A percentile compares a stretch with the other conserved stretches of the same genome.
Conservation (phyloP, 805 yeast genomes). For the Cyberlindnera meyerae region DNA sequence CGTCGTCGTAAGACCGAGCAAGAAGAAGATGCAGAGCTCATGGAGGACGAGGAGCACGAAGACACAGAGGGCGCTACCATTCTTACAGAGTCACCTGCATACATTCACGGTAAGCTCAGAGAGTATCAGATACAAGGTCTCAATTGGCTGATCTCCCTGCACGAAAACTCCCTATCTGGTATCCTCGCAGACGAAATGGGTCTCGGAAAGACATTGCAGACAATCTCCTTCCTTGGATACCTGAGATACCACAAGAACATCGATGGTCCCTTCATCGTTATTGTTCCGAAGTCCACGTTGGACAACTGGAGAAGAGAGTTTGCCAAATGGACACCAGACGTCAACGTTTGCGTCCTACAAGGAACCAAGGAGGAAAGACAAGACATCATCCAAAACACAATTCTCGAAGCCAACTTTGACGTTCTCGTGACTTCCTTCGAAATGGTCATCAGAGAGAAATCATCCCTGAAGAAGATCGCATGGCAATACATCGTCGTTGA, state of each 20-base stretch:
- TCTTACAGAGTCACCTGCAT: slow-evolving; percentile 83
- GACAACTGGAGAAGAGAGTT: slow-evolving; percentile 97
- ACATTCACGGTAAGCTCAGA: slow-evolving; percentile 69
- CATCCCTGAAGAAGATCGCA: slow-evolving; percentile 69
- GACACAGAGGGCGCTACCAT: slow-evolving; percentile 56
- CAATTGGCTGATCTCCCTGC: slow-evolving; percentile 87
- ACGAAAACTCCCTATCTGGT: slow-evolving; percentile 86
- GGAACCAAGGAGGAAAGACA: slow-evolving; percentile 84
- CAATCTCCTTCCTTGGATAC: slow-evolving; percentile 87
- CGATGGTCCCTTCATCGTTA: slow-evolving; percentile 86
- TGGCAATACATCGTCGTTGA: slow-evolving; percentile 95
- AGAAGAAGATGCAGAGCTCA: slow-evolving; percentile 91
- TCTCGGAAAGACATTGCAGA: slow-evolving; percentile 90
- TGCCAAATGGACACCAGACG: slow-evolving; percentile 94
- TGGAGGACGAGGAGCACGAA: slow-evolving; percentile 73
- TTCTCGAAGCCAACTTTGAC: slow-evolving; percentile 77
- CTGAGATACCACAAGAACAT: slow-evolving; percentile 71
- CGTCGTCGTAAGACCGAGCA: slow-evolving; percentile 87
- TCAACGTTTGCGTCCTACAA: slow-evolving; percentile 75
- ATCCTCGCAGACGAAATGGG: slow-evolving; percentile 99
- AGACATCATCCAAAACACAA: slow-evolving; percentile 48
- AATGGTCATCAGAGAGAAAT: slow-evolving; percentile 86
- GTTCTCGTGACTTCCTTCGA: slow-evolving; percentile 90
- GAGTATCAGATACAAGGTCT: slow-evolving; percentile 94
- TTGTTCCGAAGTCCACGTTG: slow-evolving; percentile 92